A percentile compares a stretch with the other conserved stretches of the same genome.
Evolutionary conservation across 2,329 filamentous ascomycete genomes (phyloP).

Genomic region (Amauroascus niger): DNA sequence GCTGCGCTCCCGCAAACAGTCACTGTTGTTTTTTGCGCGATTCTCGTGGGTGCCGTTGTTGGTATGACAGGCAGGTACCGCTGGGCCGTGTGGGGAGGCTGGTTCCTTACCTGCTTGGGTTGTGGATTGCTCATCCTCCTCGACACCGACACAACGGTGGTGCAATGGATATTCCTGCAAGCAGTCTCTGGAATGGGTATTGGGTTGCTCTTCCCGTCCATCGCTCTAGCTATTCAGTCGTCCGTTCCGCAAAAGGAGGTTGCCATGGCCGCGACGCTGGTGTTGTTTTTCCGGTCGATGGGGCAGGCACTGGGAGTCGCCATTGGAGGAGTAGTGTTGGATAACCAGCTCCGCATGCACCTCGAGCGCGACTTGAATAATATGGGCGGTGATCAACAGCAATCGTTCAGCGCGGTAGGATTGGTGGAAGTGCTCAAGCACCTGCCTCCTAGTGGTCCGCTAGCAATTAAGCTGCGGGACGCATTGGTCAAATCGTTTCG

Average conservation of each 20-base stretch:
- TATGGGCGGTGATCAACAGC: too few species aligned
- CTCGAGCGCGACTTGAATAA: too few species aligned
- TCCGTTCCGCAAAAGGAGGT: too few species aligned
- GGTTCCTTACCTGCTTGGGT: conserved; percentile 50
- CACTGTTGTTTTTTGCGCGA: conserved; percentile 48
- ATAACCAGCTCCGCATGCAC: too few species aligned
- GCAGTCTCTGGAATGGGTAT: too few species aligned
- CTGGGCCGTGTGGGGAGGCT: conserved; percentile 52
- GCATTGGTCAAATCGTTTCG: too few species aligned
- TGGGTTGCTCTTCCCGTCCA: background rate
- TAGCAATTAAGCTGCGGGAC: too few species aligned
- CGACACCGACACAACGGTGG: background rate
- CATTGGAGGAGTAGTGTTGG: too few species aligned
- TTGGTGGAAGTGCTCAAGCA: too few species aligned
- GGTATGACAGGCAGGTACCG: conserved; percentile 39
- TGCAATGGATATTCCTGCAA: background rate
- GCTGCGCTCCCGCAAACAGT: conserved; percentile 41
- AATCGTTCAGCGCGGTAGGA: too few species aligned
- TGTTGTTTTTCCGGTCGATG: background rate
- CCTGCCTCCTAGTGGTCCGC: too few species aligned
- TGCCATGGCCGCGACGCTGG: background rate
- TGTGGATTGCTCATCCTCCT: conserved; percentile 39
- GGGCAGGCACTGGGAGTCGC: background rate
- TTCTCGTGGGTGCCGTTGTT: conserved; percentile 26
- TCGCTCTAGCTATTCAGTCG: background rate